Evolutionary conservation across 768 basidiomycete genomes (phyloP), one percentile per base, ranked within the genome.

Genomic region (Coprinopsis marcescibilis): DNA sequence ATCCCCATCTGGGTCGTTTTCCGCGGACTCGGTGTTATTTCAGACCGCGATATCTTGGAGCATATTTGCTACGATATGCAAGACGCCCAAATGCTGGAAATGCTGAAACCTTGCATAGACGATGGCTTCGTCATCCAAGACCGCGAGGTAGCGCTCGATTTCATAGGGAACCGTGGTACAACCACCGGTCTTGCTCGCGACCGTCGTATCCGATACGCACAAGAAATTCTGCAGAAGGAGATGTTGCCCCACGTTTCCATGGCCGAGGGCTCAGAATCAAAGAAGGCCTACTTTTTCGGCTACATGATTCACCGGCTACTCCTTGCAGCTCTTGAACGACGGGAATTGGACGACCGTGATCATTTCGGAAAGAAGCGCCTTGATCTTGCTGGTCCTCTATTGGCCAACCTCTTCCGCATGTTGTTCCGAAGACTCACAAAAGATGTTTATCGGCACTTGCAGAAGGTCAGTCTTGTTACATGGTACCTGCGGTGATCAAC

Each of bases 1-100:
- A 92, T 99, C 60, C 96, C 96, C 1, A 91, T 99, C 54, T 96
- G 96, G 84, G 91, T 99, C 49, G 91, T 98, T 58, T 99, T 99
- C 72, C 89, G 96, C 56, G 96, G 89, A 3, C 82, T 99, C 37
- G 94, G 95, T 50, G 91, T 99, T 57, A 91, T 97, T 42, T 94
- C 96, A 15, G 96, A 99, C 64, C 83, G 90, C 50, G 96, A 99
- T 61, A 95, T 99, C 48, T 78, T 99, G 52, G 91, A 93, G 63
- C 96, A 98, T 59, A 98, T 99, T 51, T 97, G 93, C 63, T 99
- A 97, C 65, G 95, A 98, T 65, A 84, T 88, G 78, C 87, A 92
- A 62, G 96, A 99, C 58, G 77, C 85, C 2, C 90, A 94, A 56
- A 89, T 98, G 85, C 76, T 97, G 42, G 96, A 99, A 62, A 92